Percentiles rank a stretch among this genome's conserved stretches.
These are phyloP conservation scores for Clonostachys byssicola DNA, from an alignment of 2,329 filamentous ascomycete genomes.

Conservation along the genomic window DNA sequence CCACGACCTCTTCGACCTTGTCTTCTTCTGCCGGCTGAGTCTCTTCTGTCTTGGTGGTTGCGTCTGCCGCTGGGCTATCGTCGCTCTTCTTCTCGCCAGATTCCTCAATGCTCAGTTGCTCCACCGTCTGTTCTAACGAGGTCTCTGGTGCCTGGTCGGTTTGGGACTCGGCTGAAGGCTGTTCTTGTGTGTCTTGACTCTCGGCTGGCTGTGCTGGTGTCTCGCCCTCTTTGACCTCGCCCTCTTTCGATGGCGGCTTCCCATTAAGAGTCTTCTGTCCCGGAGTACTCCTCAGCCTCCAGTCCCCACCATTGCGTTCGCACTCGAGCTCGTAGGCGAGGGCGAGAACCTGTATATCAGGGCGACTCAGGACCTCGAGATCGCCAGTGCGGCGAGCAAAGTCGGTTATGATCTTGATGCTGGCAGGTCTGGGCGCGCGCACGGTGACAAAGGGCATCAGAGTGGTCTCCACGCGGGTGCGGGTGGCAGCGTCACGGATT, in stretches of 20 bases:
- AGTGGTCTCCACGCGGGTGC: constrained; percentile 76
- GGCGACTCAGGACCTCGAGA: constrained; percentile 77
- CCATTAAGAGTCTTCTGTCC: constrained; percentile 78
- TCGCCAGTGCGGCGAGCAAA: constrained; percentile 92
- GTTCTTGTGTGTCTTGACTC: background rate
- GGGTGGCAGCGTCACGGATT: constrained; percentile 80
- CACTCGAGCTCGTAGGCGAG: constrained; percentile 93
- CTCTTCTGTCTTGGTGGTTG: background rate
- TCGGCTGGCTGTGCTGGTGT: background rate
- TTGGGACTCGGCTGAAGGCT: background rate
- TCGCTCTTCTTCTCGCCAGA: background rate
- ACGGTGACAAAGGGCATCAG: constrained; percentile 81
- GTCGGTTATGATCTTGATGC: constrained; percentile 73
- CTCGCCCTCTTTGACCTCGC: constrained; percentile 7
- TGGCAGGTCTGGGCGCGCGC: constrained; percentile 69
- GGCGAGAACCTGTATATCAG: constrained; percentile 86
- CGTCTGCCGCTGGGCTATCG: constrained; percentile 2
- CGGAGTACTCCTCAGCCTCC: constrained; percentile 74
- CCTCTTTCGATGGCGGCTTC: constrained; percentile 46
- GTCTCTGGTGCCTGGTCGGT: constrained; percentile 1
- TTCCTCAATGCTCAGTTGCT: constrained; percentile 7
- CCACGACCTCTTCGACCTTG: constrained; percentile 8
- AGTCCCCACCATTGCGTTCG: constrained; percentile 85
- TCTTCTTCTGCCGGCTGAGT: constrained; percentile 5
- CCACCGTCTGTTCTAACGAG: constrained; percentile 1